These are phyloP conservation scores for Berkeleyomyces basicola DNA, from an alignment of 2,329 filamentous ascomycete species.

Conservation along the genomic window DNA sequence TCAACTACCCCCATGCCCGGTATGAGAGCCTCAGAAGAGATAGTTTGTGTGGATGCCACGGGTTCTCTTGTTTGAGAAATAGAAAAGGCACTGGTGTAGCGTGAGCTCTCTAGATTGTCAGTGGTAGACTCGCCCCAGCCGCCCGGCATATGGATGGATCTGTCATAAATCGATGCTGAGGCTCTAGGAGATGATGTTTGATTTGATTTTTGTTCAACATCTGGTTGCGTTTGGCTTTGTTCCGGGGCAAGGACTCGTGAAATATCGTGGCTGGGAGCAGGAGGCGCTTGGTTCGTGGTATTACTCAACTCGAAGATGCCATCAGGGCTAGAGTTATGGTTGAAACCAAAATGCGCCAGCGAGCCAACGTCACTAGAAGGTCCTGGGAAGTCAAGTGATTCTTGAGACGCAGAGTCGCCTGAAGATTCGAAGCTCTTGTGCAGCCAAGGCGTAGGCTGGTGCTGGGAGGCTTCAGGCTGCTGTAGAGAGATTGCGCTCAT, in stretches of 20 bases:
- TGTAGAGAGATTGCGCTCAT: constrained; percentile 52
- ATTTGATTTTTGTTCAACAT: neutral
- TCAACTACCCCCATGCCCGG: neutral
- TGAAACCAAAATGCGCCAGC: neutral
- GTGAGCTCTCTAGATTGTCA: neutral
- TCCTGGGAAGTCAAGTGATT: neutral
- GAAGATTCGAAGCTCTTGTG: neutral
- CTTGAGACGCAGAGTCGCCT: neutral
- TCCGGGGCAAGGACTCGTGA: neutral
- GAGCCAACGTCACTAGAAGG: neutral
- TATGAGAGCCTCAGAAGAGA: neutral
- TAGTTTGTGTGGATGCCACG: neutral
- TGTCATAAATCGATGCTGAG: constrained; percentile 3
- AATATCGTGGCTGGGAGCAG: neutral
- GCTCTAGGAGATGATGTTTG: neutral
- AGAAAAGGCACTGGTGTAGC: neutral
- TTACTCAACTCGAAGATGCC: neutral
- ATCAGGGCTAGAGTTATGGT: neutral
- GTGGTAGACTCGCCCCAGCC: constrained; percentile 6
- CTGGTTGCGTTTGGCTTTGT: neutral
- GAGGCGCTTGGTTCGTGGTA: neutral
- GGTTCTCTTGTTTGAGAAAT: neutral
- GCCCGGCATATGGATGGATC: constrained; percentile 12
- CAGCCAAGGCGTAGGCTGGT: neutral
- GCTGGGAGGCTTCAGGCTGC: constrained; percentile 16